Evolutionary conservation across 768 basidiomycete species (phyloP), one percentile per base, ranked within the genome.

Genomic region (Tricholoma matsutake): DNA sequence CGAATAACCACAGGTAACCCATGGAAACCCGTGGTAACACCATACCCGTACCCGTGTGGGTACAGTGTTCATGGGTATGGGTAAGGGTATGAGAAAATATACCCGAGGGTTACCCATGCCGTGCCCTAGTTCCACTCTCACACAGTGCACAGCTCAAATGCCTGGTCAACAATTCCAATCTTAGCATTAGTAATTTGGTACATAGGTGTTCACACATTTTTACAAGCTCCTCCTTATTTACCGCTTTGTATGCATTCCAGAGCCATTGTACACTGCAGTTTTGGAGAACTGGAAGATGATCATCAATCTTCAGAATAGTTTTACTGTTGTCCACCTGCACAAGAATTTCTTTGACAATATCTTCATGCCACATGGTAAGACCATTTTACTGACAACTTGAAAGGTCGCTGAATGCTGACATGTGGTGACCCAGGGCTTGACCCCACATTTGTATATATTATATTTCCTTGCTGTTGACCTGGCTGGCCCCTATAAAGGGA

Each of bases 401-500:
- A 2, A 9, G 67, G 67, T 1, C 71, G 65, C 63, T 80, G 79
- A 35, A 78, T 72, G 2, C 77, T 75, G 28, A 77, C 72, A 64
- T 79, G n/a, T n/a, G n/a, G n/a, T n/a, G n/a, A n/a, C 73, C 34
- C 69, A 73, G 9, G 73, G 71, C 61, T 75, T n/a, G n/a, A n/a
- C n/a, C n/a, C n/a, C n/a, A n/a, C n/a, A n/a, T n/a, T n/a, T n/a
- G n/a, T n/a, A n/a, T n/a, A n/a, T n/a, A n/a, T n/a, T n/a, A n/a
- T n/a, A n/a, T n/a, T n/a, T n/a, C n/a, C n/a, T n/a, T n/a, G n/a
- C n/a, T n/a, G n/a, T n/a, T n/a, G n/a, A n/a, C n/a, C n/a, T n/a
- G n/a, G n/a, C n/a, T n/a, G n/a, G n/a, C n/a, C n/a, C n/a, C n/a
- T n/a, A n/a, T n/a, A n/a, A n/a, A n/a, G n/a, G n/a, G n/a, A n/a